Evolutionary conservation across 108 stramenopile species (phyloP).

Genomic region (Skeletonema tropicum): DNA sequence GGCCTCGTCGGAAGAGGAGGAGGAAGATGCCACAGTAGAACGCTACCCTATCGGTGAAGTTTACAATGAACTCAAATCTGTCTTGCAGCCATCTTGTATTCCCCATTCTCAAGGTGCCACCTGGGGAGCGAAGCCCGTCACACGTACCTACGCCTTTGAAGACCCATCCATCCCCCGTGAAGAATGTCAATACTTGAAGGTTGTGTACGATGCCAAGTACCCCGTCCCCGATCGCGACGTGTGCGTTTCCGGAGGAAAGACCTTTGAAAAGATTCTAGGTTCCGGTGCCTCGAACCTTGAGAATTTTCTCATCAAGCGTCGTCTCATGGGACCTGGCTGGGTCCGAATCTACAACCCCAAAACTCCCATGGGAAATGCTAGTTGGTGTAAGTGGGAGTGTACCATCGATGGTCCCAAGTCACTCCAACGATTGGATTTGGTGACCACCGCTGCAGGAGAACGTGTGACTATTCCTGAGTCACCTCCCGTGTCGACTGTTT

Average conservation of each 20-base stretch:
- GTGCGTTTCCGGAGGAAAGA: conserved; percentile 79
- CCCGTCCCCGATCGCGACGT: conserved; percentile 67
- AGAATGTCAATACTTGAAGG: conserved; percentile 95
- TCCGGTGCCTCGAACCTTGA: conserved; percentile 86
- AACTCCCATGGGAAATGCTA: conserved; percentile 30
- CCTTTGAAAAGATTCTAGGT: conserved; percentile 90
- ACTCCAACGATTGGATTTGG: conserved; percentile 65
- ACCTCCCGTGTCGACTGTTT: conserved; percentile 86
- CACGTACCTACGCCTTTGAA: conserved; percentile 95
- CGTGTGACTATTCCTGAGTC: conserved; percentile 55
- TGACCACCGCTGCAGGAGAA: conserved; percentile 26
- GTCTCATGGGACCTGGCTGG: conserved; percentile 99
- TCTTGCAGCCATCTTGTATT: conserved; percentile 80
- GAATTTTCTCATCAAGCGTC: conserved; percentile 94
- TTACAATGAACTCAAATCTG: conserved; percentile 76
- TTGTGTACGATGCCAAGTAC: conserved; percentile 92
- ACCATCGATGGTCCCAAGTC: conserved; percentile 80
- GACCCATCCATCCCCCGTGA: conserved; percentile 90
- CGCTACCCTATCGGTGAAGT: conserved; percentile 75
- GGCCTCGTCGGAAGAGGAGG: conserved; percentile 6
- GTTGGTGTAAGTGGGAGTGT: conserved; percentile 94
- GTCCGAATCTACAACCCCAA: conserved; percentile 82
- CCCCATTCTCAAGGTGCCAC: conserved; percentile 71
- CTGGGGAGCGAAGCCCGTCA: conserved; percentile 90
- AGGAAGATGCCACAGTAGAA: conserved; percentile 44